A percentile compares a stretch with the other conserved stretches of the same genome.
Evolutionary conservation across 495 filamentous ascomycete species (phyloP).

Genomic region (Talaromyces liani): DNA sequence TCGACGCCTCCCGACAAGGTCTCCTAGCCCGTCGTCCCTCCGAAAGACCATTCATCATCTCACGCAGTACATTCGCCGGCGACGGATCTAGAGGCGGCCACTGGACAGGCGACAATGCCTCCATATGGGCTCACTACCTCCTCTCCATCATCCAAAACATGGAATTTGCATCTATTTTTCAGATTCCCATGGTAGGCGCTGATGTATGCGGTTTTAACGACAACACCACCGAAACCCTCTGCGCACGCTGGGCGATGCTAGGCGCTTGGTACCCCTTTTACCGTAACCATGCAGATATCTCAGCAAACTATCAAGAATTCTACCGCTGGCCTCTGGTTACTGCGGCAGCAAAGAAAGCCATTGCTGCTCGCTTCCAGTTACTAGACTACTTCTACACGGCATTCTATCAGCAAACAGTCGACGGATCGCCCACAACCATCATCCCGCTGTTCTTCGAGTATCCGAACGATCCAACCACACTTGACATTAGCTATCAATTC

Average conservation of each 20-base stretch:
- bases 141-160: slow-evolving; percentile 67
- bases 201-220: slow-evolving; percentile 67
- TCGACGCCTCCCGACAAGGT: slow-evolving; percentile 7
- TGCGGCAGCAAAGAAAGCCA: slow-evolving; percentile 51
- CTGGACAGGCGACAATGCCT: slow-evolving; percentile 51
- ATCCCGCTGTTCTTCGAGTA: slow-evolving; percentile 68
- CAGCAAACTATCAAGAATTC: slow-evolving; percentile 55
- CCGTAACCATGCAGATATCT: slow-evolving; percentile 57
- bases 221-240: slow-evolving; percentile 59
- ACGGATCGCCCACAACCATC: slow-evolving; percentile 63
- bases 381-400: slow-evolving; percentile 66
- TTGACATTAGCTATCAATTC: slow-evolving; percentile 42
- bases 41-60: slow-evolving; percentile 66
- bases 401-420: slow-evolving; percentile 52
- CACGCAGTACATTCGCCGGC: slow-evolving; percentile 66
- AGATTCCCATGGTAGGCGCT: slow-evolving; percentile 74
- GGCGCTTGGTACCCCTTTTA: slow-evolving; percentile 74
- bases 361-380: slow-evolving; percentile 55
- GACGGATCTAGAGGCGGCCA: slow-evolving; percentile 63
- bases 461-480: slow-evolving; percentile 14
- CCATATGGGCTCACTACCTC: slow-evolving; percentile 48
- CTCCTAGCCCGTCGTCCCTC: slow-evolving; percentile 12
- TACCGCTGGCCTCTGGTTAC: slow-evolving; percentile 57
- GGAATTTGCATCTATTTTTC: slow-evolving; percentile 58
- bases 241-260: slow-evolving; percentile 69